Conservation (phyloP, 768 basidiomycete species). For the Leccinum boreale region DNA sequence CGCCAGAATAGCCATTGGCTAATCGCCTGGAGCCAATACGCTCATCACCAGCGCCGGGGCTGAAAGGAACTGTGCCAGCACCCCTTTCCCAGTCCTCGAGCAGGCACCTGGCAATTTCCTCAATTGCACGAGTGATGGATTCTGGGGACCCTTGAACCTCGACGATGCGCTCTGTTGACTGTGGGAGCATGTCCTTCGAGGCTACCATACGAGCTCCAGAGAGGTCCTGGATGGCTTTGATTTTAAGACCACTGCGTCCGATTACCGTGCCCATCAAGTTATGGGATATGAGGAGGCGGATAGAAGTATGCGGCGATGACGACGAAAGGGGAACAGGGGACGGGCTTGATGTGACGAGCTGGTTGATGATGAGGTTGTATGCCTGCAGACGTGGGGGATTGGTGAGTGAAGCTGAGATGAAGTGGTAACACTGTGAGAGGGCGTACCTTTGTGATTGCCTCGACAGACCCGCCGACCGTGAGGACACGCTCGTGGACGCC, state of each 20-base stretch:
- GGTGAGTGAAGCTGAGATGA: slow-evolving; percentile 3
- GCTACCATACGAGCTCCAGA: slow-evolving; percentile 98
- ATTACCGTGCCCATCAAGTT: slow-evolving; percentile 99
- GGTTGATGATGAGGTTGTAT: slow-evolving; percentile 90
- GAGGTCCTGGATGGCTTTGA: slow-evolving; percentile 96
- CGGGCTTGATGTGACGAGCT: slow-evolving; percentile 81
- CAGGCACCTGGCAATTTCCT: slow-evolving; percentile 93
- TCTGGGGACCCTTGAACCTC: slow-evolving; percentile 96
- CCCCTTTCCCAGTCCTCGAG: slow-evolving; percentile 97
- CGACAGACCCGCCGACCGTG: slow-evolving; percentile 88
- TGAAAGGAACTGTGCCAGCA: slow-evolving; percentile 91
- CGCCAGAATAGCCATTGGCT: slow-evolving; percentile 50
- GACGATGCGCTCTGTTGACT: slow-evolving; percentile 98
- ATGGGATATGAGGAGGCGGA: slow-evolving; percentile 97
- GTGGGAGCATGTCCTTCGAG: slow-evolving; percentile 98
- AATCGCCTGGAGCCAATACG: slow-evolving; percentile 49
- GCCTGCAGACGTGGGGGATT: slow-evolving; percentile 50
- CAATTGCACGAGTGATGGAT: slow-evolving; percentile 87
- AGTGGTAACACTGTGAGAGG: background rate
- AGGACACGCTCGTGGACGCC: slow-evolving; percentile 98
- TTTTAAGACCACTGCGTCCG: slow-evolving; percentile 93
- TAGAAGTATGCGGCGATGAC: slow-evolving; percentile 68
- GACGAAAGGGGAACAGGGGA: slow-evolving; percentile 70
- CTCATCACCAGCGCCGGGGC: slow-evolving; percentile 82
- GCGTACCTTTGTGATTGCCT: slow-evolving; percentile 85